Evolutionary conservation across 768 basidiomycete species (phyloP), one percentile per base, ranked within the genome.

Genomic region (Pleurotus pulmonarius): DNA sequence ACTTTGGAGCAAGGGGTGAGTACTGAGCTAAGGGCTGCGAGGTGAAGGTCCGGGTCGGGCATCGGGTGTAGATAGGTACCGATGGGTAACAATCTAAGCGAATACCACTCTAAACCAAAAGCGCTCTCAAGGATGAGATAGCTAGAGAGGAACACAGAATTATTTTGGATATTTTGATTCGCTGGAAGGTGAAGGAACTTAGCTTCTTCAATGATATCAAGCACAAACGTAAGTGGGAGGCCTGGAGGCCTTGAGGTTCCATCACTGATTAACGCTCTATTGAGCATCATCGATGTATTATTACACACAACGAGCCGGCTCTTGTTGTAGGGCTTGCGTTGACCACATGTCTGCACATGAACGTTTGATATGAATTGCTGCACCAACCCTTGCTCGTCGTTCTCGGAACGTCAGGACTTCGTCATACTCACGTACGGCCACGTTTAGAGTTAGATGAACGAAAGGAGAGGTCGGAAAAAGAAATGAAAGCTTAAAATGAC

Each of bases 41-140:
- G 6, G 22, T 8, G 9, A 34, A 34, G 29, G 29, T 37, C 51
- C 51, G 51, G 41, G 51, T 53, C 51, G 51, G 51, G 51, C 51
- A 53, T 53, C 51, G 51, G 51, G 37, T 18, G 18, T 53, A 40
- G 39, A 53, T 53, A 53, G 39, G 51, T 11, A 53, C 51, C 51
- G 51, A 53, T 53, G 51, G 37, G 51, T 41, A 49, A 49, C 48
- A 16, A 53, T 41, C 51, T 43, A 53, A 53, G 51, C 51, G 51
- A 53, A 39, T 20, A 18, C 41, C 39, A 34, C 39, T 44, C 39
- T 18, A 34, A 24, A 9, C 48, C 25, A 34, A 49, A 37, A 38
- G 15, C 25, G 29, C 11, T n/a, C 48, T 13, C 13, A 24, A 24
- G 2, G 22, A 47, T 15, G n/a, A 18, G 22, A 47, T 20, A 25